Evolutionary conservation across 106 monocot species (phyloP).

Genomic region (Acorus calamus): DNA sequence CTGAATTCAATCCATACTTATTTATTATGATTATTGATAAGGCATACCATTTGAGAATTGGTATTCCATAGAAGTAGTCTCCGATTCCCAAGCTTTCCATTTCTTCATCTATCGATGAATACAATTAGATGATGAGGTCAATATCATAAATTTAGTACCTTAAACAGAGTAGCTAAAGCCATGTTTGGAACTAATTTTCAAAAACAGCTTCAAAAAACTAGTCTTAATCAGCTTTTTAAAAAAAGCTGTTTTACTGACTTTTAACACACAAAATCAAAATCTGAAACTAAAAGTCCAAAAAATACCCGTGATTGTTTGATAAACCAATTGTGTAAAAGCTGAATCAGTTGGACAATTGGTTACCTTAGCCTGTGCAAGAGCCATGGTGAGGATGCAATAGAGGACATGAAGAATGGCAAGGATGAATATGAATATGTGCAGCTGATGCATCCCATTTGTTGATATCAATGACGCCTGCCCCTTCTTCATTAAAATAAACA

Average conservation of each 20-base stretch:
- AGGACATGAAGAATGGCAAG: slow-evolving; percentile 44
- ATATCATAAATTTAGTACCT: no score
- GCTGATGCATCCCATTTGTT: slow-evolving; percentile 27
- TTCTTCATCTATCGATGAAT: slow-evolving; percentile 21
- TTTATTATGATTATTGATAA: no score
- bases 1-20: no score
- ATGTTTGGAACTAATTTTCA: no score
- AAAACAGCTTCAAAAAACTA: no score
- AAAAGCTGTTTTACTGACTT: no score
- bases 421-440: slow-evolving; percentile 47
- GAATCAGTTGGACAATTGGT: neutral
- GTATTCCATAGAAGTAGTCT: slow-evolving; percentile 33
- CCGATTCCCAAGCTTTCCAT: slow-evolving; percentile 57
- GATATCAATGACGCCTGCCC: slow-evolving; percentile 42
- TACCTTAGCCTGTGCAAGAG: slow-evolving; percentile 42
- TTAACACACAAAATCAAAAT: no score
- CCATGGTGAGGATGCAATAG: slow-evolving; percentile 37
- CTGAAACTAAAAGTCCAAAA: no score
- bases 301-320: no score
- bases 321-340: no score
- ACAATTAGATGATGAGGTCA: neutral
- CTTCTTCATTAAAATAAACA: slow-evolving; percentile 19
- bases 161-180: no score
- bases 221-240: no score
- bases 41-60: slow-evolving; percentile 38